Percentiles rank a stretch among this genome's conserved stretches.
Conservation (phyloP, 805 yeast species). For the Torulaspora delbrueckii region DNA sequence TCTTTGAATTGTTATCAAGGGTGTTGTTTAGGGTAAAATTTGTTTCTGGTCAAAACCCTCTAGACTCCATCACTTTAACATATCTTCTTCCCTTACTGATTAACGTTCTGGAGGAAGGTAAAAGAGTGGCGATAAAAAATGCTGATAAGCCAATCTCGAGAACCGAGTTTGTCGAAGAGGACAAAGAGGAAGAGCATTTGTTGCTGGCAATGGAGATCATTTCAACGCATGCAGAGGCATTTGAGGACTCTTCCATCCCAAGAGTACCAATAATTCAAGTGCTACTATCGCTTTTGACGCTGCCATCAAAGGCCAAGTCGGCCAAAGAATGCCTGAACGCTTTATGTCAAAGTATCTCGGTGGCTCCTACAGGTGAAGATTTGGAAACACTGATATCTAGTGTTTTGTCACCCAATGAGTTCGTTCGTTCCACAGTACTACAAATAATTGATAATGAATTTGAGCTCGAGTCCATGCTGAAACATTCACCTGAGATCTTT, state of each 20-base stretch:
- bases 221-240: slow-evolving; percentile 59
- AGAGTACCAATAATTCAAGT: slow-evolving; percentile 59
- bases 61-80: slow-evolving; percentile 63
- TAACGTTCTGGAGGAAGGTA: slow-evolving; percentile 63
- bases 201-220: slow-evolving; percentile 72
- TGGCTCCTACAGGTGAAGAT: slow-evolving; percentile 54
- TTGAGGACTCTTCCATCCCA: slow-evolving; percentile 64
- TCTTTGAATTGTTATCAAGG: slow-evolving; percentile 53
- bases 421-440: slow-evolving; percentile 72
- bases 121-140: slow-evolving; percentile 48
- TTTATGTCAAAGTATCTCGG: slow-evolving; percentile 69
- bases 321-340: slow-evolving; percentile 81
- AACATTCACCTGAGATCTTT: slow-evolving; percentile 66
- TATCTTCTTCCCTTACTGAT: slow-evolving; percentile 73
- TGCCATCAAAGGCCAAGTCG: slow-evolving; percentile 73
- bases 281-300: slow-evolving; percentile 59
- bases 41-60: slow-evolving; percentile 63
- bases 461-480: slow-evolving; percentile 39
- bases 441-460: slow-evolving; percentile 86
- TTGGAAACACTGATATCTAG: slow-evolving; percentile 52
- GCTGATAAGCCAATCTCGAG: slow-evolving; percentile 49
- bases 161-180: slow-evolving; percentile 73
- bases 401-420: slow-evolving; percentile 54
- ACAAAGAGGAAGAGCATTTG: slow-evolving; percentile 83
- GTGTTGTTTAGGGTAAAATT: slow-evolving; percentile 73